Base-by-base conservation (phyloP, 106 monocot genomes). In the Dactylorhiza incarnata region DNA sequence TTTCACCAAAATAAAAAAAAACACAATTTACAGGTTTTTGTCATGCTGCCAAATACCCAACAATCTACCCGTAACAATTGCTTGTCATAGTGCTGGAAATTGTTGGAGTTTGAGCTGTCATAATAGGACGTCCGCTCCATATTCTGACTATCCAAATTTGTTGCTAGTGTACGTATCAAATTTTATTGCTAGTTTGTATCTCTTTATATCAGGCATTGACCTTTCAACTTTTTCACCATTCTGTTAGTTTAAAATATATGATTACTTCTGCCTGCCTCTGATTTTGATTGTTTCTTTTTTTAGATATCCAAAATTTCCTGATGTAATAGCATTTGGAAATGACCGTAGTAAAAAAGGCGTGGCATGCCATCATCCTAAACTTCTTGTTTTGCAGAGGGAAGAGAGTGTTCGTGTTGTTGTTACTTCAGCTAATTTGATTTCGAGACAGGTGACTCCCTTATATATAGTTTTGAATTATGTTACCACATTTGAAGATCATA, bases 391-490 rank as follows among this genome's bases (percentile, higher is more conserved):
- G n/a, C n/a, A n/a, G n/a, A n/a, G n/a, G n/a, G n/a, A n/a, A n/a
- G n/a, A n/a, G n/a, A n/a, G n/a, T n/a, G n/a, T n/a, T n/a, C n/a
- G n/a, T n/a, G n/a, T n/a, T n/a, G n/a, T n/a, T n/a, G n/a, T n/a
- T n/a, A n/a, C 94, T 66, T 95, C 94, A 23, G 94, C 94, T 75
- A 95, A 95, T 83, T 69, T 95, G 62, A 85, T 82, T 76, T 76
- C 91, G 29, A 91, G 84, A 80, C 94, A 94, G 91, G 94, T 94
- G 56, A 19, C n/a, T 6, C 56, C 17, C 56, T 56, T 56, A 4
- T 56, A 56, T 56, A 17, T 56, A 56, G 19, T 56, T 56, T 56
- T 56, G 56, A 56, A 56, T 56, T 56, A 4, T 19, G 16, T 56
- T 5, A 56, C 19, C 19, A n/a, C 56, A 56, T 56, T 56, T 56